Evolutionary conservation across 257 asterid genomes (phyloP).

Genomic region (Voacanga thouarsii): DNA sequence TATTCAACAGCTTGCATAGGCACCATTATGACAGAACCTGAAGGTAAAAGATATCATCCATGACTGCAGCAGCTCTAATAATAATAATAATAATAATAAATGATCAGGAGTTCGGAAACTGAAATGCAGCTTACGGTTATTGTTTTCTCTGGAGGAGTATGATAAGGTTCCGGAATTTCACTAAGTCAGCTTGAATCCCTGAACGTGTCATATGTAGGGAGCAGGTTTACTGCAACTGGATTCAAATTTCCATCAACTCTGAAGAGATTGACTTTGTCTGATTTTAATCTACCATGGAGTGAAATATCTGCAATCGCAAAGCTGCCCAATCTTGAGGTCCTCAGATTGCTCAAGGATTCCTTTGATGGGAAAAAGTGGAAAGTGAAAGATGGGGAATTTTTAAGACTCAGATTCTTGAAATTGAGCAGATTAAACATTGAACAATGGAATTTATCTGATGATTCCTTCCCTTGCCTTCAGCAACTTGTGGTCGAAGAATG

Average conservation of each 20-base stretch:
- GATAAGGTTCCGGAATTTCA: not conserved
- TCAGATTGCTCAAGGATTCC: not conserved
- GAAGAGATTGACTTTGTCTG: not conserved
- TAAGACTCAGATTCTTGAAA: no score
- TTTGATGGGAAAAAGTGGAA: not conserved
- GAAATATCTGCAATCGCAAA: not conserved
- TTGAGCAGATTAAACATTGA: no score
- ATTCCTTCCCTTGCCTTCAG: no score
- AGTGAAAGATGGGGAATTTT: not conserved
- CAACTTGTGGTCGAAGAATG: no score
- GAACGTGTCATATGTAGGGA: not conserved
- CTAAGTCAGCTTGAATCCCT: not conserved
- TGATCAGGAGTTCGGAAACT: not conserved
- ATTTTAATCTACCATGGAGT: not conserved
- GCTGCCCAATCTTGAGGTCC: not conserved
- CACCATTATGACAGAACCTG: conserved; percentile 47
- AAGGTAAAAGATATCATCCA: conserved; percentile 69
- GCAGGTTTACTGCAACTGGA: no score
- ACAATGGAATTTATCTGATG: no score
- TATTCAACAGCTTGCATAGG: not conserved
- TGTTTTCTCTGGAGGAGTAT: not conserved
- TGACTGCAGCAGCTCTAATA: conserved; percentile 80
- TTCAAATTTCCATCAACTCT: not conserved
- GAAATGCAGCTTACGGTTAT: not conserved
- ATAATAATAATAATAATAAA: no score